Conservation (phyloP, 1,139 yeast genomes). For the Arxiozyma slooffiae region DNA sequence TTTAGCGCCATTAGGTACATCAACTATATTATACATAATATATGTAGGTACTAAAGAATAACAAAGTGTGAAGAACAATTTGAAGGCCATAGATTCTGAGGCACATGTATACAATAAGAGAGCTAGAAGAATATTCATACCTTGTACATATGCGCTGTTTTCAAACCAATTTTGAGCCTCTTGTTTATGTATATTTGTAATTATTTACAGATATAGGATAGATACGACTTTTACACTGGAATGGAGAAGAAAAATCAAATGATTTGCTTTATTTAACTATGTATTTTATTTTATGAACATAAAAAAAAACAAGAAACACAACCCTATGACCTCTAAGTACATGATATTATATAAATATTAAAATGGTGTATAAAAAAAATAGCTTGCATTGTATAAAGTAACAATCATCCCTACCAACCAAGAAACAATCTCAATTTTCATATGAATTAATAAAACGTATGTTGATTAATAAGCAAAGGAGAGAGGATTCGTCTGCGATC, state of each 20-base stretch:
- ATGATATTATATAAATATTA: background rate
- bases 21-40: conserved; percentile 65
- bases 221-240: too few relatives aligned
- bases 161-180: conserved; percentile 7
- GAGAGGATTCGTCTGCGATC: background rate
- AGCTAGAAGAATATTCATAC: conserved; percentile 80
- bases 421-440: background rate
- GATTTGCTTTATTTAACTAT: background rate
- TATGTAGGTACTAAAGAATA: conserved; percentile 59
- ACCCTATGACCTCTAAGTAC: too few relatives aligned
- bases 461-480: background rate
- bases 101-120: conserved; percentile 71
- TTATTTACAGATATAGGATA: too few relatives aligned
- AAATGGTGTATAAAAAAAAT: too few relatives aligned
- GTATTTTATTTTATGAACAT: too few relatives aligned
- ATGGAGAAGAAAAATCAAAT: background rate
- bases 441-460: too few relatives aligned
- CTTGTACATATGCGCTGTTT: conserved; percentile 65
- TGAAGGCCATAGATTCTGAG: conserved; percentile 81
- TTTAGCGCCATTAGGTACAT: conserved; percentile 70
- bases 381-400: too few relatives aligned
- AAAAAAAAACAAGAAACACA: too few relatives aligned
- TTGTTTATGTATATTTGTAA: conserved; percentile 21
- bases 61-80: conserved; percentile 39
- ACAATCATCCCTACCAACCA: background rate